These are phyloP conservation scores for Metarhizium anisopliae DNA, from an alignment of 2,329 filamentous ascomycete genomes.

Conservation along the genomic window DNA sequence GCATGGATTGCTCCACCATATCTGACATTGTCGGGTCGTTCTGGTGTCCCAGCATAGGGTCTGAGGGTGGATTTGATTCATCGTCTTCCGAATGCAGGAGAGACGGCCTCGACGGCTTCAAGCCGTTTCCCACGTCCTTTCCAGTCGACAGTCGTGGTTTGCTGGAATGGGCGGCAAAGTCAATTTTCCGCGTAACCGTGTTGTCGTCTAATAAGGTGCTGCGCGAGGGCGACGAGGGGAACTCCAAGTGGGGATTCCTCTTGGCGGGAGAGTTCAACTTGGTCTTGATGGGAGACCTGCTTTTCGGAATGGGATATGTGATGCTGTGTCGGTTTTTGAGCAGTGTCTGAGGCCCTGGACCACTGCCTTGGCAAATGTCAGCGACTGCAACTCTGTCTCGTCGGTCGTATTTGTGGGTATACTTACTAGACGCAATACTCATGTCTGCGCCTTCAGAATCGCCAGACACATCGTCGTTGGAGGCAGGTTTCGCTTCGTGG, in stretches of 20 bases:
- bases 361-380: slow-evolving; percentile 30
- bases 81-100: slow-evolving; percentile 15
- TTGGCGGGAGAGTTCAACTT: slow-evolving; percentile 51
- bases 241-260: slow-evolving; percentile 48
- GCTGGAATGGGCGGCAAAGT: slow-evolving; percentile 32
- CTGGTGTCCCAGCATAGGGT: slow-evolving; percentile 15
- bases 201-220: slow-evolving; percentile 25
- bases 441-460: slow-evolving; percentile 37
- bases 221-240: slow-evolving; percentile 39
- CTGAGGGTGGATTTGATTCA: slow-evolving; percentile 2
- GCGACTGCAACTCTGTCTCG: background rate
- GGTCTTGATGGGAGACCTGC: slow-evolving; percentile 55
- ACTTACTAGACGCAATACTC: slow-evolving; percentile 42
- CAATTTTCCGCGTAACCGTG: slow-evolving; percentile 43
- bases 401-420: too few species aligned
- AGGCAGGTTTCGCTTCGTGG: slow-evolving; percentile 47
- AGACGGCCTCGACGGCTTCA: slow-evolving; percentile 4
- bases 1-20: slow-evolving; percentile 32
- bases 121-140: slow-evolving; percentile 17
- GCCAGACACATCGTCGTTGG: slow-evolving; percentile 15
- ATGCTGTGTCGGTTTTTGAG: slow-evolving; percentile 41
- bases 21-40: slow-evolving; percentile 19
- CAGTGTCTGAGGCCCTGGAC: slow-evolving; percentile 43
- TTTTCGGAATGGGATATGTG: slow-evolving; percentile 38
- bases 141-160: slow-evolving; percentile 3